A percentile compares a stretch with the other conserved stretches of the same genome.
These are phyloP conservation scores for Phytophthora podocarpi DNA, from an alignment of 352 stramenopile genomes.

Conservation along the genomic window DNA sequence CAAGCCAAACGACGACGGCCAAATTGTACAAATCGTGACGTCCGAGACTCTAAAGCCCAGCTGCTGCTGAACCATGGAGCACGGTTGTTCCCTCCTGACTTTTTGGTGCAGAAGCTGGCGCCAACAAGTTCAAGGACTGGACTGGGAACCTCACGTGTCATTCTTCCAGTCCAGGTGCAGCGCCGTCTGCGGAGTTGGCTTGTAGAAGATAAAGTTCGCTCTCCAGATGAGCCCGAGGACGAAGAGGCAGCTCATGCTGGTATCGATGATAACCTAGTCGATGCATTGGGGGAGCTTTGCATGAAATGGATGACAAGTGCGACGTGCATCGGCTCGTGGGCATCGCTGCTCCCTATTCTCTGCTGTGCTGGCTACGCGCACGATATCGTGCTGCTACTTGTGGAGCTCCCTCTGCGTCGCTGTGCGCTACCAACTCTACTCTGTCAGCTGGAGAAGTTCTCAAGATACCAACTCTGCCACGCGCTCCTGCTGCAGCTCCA, in stretches of 20 bases:
- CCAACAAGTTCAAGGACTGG: too few species aligned
- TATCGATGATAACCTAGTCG: too few species aligned
- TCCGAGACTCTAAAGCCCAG: constrained; percentile 1
- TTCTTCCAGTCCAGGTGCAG: constrained; percentile 3
- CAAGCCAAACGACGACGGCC: too few species aligned
- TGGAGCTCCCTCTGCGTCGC: constrained; percentile 12
- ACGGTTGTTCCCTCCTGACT: constrained; percentile 4
- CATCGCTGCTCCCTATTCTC: constrained; percentile 9
- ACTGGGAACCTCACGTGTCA: neutral
- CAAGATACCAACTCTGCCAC: neutral
- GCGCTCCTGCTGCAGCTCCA: constrained; percentile 16
- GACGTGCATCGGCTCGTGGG: neutral
- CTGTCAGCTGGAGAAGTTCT: constrained; percentile 20
- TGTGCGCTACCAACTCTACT: neutral
- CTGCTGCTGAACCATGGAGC: constrained; percentile 25
- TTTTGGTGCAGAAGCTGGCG: neutral
- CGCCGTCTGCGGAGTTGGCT: neutral
- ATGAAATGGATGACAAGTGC: constrained; percentile 14
- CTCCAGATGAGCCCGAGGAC: neutral
- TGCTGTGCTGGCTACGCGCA: constrained; percentile 25
- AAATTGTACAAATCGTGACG: too few species aligned
- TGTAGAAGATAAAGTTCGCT: neutral
- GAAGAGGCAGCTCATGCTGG: constrained; percentile 2
- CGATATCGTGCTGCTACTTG: constrained; percentile 23
- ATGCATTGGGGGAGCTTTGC: too few species aligned